Base-by-base conservation (phyloP, 306 rosid species). In the Acmispon strigosus region DNA sequence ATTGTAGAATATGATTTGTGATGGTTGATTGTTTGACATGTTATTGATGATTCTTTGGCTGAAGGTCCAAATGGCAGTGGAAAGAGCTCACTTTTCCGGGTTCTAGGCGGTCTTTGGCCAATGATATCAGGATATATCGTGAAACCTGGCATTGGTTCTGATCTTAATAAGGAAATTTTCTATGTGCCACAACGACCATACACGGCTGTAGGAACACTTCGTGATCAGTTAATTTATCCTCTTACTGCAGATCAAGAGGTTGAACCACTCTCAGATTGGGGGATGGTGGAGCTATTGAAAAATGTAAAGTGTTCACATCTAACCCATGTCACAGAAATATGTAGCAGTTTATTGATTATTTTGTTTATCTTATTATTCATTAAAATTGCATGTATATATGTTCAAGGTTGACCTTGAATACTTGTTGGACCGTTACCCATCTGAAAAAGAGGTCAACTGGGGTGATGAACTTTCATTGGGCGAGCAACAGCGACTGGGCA, bases 61-160 rank as follows among this genome's bases (percentile, higher is more conserved):
- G 82, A 84, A 94, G 99, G 99, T 87, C 99, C 99, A 77, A 95
- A 95, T 85, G 99, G 99, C 45, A 95, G 99, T 61, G 99, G 99
- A 63, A 95, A 95, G 85, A 95, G 99, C 85, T 91, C 99, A 4
- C 99, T 95, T 80, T 95, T 95, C 81, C 88, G 99, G 55, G 99
- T 95, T 80, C 78, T 95, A 71, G 99, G 99, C 19, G 99, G 99
- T 72, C 97, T 95, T 43, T 95, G 99, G 99, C 99, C 99, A 15
- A 72, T 95, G 74, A 87, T 91, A 52, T 89, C 96, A 71, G 99
- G 99, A 50, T 85, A 86, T 84, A 91, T 95, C 52, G 95, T 90
- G 80, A 95, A 95, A 77, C 99, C 99, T 47, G 99, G 97, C 72
- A 82, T 86, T 82, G 99, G 99, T 71, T 86, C 97, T 69, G 92